A percentile compares a stretch with the other conserved stretches of the same genome.
phyloP scores from a whole-genome alignment of 2,329 filamentous ascomycete species.

The Leptoxyphium fumago region DNA sequence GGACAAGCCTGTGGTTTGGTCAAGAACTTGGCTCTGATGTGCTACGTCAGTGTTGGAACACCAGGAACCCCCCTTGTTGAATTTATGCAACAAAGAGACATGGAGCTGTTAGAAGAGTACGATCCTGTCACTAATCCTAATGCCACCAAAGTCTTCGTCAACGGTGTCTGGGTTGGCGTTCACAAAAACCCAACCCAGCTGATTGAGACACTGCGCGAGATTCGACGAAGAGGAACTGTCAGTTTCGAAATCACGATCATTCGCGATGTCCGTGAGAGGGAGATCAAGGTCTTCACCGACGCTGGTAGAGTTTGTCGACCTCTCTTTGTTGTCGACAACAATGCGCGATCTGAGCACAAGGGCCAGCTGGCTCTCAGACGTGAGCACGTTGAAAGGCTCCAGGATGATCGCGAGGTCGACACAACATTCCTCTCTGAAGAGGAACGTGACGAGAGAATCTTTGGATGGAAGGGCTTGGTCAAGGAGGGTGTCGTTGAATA shows the following conservation, averaged over 20 bases:
- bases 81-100: conserved; percentile 89
- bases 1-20: conserved; percentile 96
- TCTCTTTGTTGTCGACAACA: conserved; percentile 83
- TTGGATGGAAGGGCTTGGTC: conserved; percentile 80
- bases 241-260: conserved; percentile 89
- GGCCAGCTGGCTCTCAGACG: conserved; percentile 73
- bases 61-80: conserved; percentile 81
- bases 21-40: conserved; percentile 97
- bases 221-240: conserved; percentile 57
- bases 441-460: conserved; percentile 45
- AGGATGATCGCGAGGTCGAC: conserved; percentile 53
- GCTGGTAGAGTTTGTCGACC: conserved; percentile 90
- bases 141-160: conserved; percentile 95
- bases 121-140: conserved; percentile 53
- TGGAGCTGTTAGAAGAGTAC: conserved; percentile 95
- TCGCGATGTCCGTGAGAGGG: conserved; percentile 87
- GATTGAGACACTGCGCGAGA: conserved; percentile 37
- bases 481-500: conserved; percentile 83
- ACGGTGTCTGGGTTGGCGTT: conserved; percentile 95
- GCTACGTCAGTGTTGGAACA: conserved; percentile 90
- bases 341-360: conserved; percentile 56
- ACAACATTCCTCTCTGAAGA: conserved; percentile 42
- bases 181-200: conserved; percentile 79
- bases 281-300: conserved; percentile 98
- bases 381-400: conserved; percentile 64